Base-by-base conservation (phyloP, 768 basidiomycete genomes). In the Mycena amicta region DNA sequence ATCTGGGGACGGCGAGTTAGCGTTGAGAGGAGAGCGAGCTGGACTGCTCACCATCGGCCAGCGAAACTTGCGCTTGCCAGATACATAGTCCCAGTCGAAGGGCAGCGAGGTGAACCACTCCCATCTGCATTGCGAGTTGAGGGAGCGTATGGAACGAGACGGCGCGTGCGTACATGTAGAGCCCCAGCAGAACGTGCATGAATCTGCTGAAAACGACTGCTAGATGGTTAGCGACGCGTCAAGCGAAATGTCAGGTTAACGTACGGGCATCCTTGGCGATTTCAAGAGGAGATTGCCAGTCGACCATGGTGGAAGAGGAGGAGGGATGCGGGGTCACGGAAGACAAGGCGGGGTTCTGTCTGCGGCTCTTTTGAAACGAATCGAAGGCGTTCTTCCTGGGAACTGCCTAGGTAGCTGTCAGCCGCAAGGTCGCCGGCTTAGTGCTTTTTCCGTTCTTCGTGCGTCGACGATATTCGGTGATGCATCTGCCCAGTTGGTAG, bases 21-120 rank as follows among this genome's bases (percentile, higher is more conserved):
- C 22, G 28, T 47, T 27, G n/a, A n/a, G 20, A 31, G 28, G 5
- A 25, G 33, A 22, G 30, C 18, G 37, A n/a, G n/a, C n/a, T n/a
- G n/a, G n/a, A n/a, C n/a, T n/a, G n/a, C 26, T 43, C 3, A 89
- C 87, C 83, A 89, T 71, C 51, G 88, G 87, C 88, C 88, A 89
- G 41, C 74, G 79, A 70, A 88, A 88, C 46, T 64, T 74, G 63
- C 80, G 83, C 71, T 79, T 80, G 43, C 86, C 76, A 15, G 78
- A 72, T 62, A 90, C 64, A 61, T 80, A 83, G 57, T 83, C 75
- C 84, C 83, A 87, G 70, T 89, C 88, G 64, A 88, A 89, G 57
- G 77, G 66, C 53, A 88, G 69, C 25, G 86, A 85, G 11, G 80
- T 81, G 61, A 80, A 77, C 73, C 84, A 86, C 69, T 89, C 87